Evolutionary conservation across 2,329 filamentous ascomycete genomes (phyloP).

Genomic region (Eurotiales sp.): DNA sequence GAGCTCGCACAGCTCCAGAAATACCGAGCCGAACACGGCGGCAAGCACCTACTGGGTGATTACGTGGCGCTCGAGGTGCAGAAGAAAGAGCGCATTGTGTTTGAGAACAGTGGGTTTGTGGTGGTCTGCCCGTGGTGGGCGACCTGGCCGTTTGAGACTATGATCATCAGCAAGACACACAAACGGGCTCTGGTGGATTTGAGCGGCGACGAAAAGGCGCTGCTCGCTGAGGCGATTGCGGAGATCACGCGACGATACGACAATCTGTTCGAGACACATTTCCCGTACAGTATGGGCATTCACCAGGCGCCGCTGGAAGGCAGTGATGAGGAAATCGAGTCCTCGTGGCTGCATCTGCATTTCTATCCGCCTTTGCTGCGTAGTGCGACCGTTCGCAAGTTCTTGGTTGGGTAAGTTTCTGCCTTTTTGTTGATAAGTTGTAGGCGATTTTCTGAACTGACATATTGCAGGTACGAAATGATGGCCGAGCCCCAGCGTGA

Average conservation of each 20-base stretch:
- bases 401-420: slow-evolving; percentile 68
- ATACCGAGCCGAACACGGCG: slow-evolving; percentile 69
- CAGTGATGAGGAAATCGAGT: slow-evolving; percentile 75
- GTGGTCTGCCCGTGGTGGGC: slow-evolving; percentile 97
- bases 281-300: slow-evolving; percentile 95
- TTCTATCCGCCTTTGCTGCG: slow-evolving; percentile 93
- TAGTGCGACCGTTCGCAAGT: slow-evolving; percentile 92
- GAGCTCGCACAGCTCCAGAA: slow-evolving; percentile 75
- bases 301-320: slow-evolving; percentile 90
- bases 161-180: slow-evolving; percentile 81
- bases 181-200: slow-evolving; percentile 83
- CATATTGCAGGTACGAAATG: slow-evolving; percentile 67
- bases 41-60: slow-evolving; percentile 75
- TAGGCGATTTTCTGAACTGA: too few relatives aligned
- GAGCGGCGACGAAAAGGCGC: slow-evolving; percentile 62
- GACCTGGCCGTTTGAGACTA: slow-evolving; percentile 92
- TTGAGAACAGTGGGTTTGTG: slow-evolving; percentile 79
- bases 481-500: slow-evolving; percentile 97
- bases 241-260: slow-evolving; percentile 91
- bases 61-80: slow-evolving; percentile 79
- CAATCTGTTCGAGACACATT: slow-evolving; percentile 93
- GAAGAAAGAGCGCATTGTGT: slow-evolving; percentile 82
- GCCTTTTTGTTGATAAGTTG: slow-evolving; percentile 1
- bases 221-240: slow-evolving; percentile 78
- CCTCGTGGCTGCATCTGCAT: slow-evolving; percentile 91